Evolutionary conservation across 306 rosid species (phyloP), one percentile per base, ranked within the genome.

Genomic region (Purshia tridentata): DNA sequence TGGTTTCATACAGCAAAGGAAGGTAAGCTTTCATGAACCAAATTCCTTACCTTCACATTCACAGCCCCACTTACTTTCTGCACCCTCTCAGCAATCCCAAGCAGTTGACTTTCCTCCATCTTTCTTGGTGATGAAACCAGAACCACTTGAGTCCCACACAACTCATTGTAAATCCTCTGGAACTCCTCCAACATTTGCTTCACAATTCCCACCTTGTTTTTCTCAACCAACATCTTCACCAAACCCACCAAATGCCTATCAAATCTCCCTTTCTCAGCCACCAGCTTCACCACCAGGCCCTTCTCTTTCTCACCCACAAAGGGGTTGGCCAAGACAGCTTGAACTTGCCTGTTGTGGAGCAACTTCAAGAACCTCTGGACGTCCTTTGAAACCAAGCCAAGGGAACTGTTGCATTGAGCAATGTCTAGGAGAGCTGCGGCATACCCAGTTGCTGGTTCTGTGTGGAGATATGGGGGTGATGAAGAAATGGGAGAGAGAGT

Each of bases 361-460:
- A 88, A 15, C 49, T 64, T 69, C 82, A 83, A 67, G 63, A 92
- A 81, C 81, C 83, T 80, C 10, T 70, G 82, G 41, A 83, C 91
- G 66, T 88, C 97, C 64, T 10, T 64, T 2, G 80, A 88, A 11
- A 92, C 91, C 19, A 18, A 45, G 64, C 86, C 85, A 45, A 92
- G 87, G n/a, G 90, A 76, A 4, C 72, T 77, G 85, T 12, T 84
- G 59, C 23, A 71, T 8, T 88, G 97, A 72, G 93, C 87, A 7
- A 81, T 76, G 44, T 84, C 91, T 40, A 92, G 14, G 49, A 90
- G 74, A 8, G 98, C 98, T 13, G 92, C 95, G 0, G 96, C 96
- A 60, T 90, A 92, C 1, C 97, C 97, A 53, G 91, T 80, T 6
- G 95, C 85, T 1, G 92, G 86, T 2, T 70, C 77, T 20, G 46